Conservation (phyloP, 2,329 filamentous ascomycete genomes). For the Fusarium sulawesiense region DNA sequence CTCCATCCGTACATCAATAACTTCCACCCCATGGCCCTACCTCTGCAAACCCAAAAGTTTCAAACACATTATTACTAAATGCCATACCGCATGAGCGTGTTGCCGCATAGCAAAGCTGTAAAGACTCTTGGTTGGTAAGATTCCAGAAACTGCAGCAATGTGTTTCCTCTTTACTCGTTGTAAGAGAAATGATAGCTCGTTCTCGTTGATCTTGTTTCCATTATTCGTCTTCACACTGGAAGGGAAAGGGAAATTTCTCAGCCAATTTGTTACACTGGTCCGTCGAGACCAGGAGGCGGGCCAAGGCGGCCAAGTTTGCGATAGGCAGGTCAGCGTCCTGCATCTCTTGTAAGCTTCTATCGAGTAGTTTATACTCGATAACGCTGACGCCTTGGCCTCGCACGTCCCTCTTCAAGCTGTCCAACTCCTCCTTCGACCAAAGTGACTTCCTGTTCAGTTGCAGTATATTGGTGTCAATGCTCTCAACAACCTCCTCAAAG, state of each 20-base stretch:
- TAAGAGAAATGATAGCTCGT: constrained; percentile 51
- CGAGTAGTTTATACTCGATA: not conserved
- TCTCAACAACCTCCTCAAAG: too few species aligned
- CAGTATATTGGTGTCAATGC: too few species aligned
- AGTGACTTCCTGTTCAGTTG: too few species aligned
- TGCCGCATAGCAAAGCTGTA: constrained; percentile 54
- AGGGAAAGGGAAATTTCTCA: rapidly evolving
- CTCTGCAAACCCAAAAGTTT: rapidly evolving
- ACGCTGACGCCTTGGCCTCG: not conserved
- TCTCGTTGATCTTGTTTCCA: constrained; percentile 42
- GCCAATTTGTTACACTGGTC: rapidly evolving
- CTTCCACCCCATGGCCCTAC: not conserved
- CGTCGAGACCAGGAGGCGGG: rapidly evolving
- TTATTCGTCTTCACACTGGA: not conserved
- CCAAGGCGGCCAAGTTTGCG: not conserved
- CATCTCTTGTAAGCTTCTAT: not conserved
- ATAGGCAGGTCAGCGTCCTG: rapidly evolving
- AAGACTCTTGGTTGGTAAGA: too few species aligned
- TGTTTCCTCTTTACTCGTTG: constrained; percentile 43
- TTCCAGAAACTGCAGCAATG: constrained; percentile 55
- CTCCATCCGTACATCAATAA: not conserved
- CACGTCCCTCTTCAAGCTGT: too few species aligned
- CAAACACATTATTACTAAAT: not conserved
- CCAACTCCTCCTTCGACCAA: too few species aligned
- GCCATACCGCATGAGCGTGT: constrained; percentile 48